Conservation (phyloP, 2,329 filamentous ascomycete genomes). For the Epichloe elymi region DNA sequence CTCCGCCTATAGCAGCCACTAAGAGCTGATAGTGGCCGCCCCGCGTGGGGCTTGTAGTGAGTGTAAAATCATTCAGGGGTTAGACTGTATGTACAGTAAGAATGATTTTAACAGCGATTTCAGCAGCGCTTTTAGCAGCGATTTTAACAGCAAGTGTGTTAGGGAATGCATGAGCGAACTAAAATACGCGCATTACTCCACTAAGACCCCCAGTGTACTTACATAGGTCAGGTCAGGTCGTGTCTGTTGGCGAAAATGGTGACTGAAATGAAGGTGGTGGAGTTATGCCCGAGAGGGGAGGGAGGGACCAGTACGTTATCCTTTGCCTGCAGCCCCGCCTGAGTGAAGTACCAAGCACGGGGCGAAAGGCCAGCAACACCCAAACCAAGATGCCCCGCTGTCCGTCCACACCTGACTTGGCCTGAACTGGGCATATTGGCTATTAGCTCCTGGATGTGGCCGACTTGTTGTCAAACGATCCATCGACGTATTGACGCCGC, state of each 20-base stretch:
- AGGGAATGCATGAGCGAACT: too few species aligned
- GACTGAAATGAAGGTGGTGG: not conserved
- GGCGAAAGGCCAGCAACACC: not conserved
- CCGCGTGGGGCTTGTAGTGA: too few species aligned
- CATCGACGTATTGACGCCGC: not conserved
- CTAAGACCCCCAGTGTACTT: too few species aligned
- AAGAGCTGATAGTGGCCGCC: too few species aligned
- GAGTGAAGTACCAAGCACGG: not conserved
- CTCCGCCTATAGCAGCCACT: too few species aligned
- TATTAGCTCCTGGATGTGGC: not conserved
- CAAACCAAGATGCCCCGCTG: constrained; percentile 1
- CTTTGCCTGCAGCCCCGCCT: not conserved
- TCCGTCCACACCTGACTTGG: not conserved
- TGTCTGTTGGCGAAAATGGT: not conserved
- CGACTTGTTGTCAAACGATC: not conserved
- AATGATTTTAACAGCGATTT: too few species aligned
- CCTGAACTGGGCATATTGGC: not conserved
- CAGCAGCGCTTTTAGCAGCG: too few species aligned
- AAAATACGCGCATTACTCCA: too few species aligned
- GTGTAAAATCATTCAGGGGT: too few species aligned
- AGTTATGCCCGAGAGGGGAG: not conserved
- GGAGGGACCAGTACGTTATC: not conserved
- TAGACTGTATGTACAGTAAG: too few species aligned
- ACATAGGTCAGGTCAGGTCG: too few species aligned
- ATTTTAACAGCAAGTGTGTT: too few species aligned